Conservation (phyloP, 768 basidiomycete species). For the Tephrocybe sp. region DNA sequence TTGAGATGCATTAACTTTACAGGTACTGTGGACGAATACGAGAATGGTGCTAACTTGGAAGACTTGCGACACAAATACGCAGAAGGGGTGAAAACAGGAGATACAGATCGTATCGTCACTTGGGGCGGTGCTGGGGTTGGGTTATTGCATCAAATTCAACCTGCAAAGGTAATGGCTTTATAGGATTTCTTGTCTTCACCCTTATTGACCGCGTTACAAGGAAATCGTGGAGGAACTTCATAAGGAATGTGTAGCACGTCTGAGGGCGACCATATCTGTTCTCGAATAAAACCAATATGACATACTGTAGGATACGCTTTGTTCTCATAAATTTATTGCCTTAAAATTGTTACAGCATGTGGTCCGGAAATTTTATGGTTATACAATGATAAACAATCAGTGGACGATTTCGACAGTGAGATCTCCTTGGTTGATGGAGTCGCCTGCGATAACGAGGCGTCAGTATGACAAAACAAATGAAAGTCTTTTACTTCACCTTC, state of each 20-base stretch:
- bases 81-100: conserved; percentile 42
- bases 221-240: conserved; percentile 54
- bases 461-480: neutral
- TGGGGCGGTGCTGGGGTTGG: conserved; percentile 73
- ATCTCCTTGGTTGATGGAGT: conserved; percentile 94
- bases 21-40: conserved; percentile 56
- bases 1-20: conserved; percentile 5
- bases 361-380: conserved; percentile 1
- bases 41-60: conserved; percentile 43
- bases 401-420: conserved; percentile 81
- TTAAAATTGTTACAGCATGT: conserved; percentile 5
- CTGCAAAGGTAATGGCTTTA: conserved; percentile 34
- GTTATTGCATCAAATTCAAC: conserved; percentile 41
- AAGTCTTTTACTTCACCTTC: conserved; percentile 53
- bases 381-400: conserved; percentile 15
- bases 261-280: conserved; percentile 27
- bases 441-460: conserved; percentile 46
- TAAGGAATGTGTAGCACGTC: conserved; percentile 37
- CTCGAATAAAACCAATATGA: conserved; percentile 4
- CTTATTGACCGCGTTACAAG: conserved; percentile 26
- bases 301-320: too few relatives aligned
- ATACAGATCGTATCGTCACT: conserved; percentile 51
- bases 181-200: neutral
- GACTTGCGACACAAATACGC: conserved; percentile 41
- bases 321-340: too few relatives aligned